Evolutionary conservation across 1,139 yeast species (phyloP), one percentile per base, ranked within the genome.

Genomic region (Saccharomycopsis phalli): DNA sequence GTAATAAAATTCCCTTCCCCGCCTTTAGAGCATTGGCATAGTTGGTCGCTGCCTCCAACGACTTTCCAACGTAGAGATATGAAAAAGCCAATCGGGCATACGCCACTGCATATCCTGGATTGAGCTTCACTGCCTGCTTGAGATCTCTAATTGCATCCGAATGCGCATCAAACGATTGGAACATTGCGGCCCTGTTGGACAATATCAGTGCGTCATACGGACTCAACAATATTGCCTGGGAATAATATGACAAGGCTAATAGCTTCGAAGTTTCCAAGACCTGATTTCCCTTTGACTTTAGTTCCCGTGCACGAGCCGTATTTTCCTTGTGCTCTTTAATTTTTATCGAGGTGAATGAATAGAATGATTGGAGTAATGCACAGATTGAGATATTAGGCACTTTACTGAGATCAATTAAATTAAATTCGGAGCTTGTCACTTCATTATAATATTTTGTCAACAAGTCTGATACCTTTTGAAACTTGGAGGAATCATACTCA

Each of bases 181-280:
- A 57, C 6, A 61, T 58, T 2, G 66, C 66, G 3, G 65, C 65
- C 37, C 68, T 51, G 47, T 61, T 62, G 16, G 62, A 59, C 28
- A 56, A 55, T 4, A 63, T 31, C 3, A 59, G 52, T 37, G 53
- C 53, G 22, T 57, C 53, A 2, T 46, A 35, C n/a, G 65, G 63
- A 28, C 57, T 59, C 3, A 51, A 37, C 4, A 50, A 38, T 4
- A 63, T 34, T 2, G 62, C 65, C 38, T 57, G 54, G 0, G 68
- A 60, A 45, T 61, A 63, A 31, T 48, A 51, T 20, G 56, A 51
- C 19, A 63, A 41, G 3, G 68, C 65, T 48, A 56, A 33, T 53
- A 59, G 6, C 51, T 53, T 10, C 44, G 44, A 30, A 3, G 30
- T 38, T 32, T 56, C 53, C 43, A 55, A 54, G 25, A 53, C 53